Evolutionary conservation across 2,329 filamentous ascomycete genomes (phyloP).

Genomic region (Aureobasidium subglaciale): DNA sequence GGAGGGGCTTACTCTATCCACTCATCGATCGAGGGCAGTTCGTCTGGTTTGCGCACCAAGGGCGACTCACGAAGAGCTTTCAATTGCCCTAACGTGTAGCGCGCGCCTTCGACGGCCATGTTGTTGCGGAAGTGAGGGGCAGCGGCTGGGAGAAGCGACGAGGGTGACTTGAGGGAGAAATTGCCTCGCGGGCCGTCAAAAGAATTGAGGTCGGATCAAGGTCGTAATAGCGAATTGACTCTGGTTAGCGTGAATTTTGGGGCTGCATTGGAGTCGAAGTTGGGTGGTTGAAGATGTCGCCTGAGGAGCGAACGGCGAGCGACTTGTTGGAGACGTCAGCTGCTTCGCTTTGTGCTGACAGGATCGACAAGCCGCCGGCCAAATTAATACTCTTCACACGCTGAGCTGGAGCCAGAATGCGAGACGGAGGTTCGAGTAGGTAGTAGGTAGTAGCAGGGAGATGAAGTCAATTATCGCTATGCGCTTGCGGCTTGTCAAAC

Average conservation of each 20-base stretch:
- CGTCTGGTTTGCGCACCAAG: constrained; percentile 70
- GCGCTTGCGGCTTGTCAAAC: constrained; percentile 1
- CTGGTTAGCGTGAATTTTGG: not conserved
- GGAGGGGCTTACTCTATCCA: constrained; percentile 75
- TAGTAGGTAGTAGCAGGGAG: not conserved
- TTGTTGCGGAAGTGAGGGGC: constrained; percentile 4
- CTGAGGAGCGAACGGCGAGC: not conserved
- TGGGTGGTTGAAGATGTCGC: constrained; percentile 2
- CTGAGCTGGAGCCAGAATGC: not conserved
- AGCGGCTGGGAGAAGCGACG: not conserved
- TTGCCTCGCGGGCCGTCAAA: not conserved
- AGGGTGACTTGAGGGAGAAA: not conserved
- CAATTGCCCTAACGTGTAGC: constrained; percentile 72
- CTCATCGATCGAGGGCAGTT: constrained; percentile 76
- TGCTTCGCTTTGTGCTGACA: not conserved
- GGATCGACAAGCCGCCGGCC: not conserved
- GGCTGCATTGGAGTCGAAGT: not conserved
- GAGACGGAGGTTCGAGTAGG: not conserved
- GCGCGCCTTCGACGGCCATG: constrained; percentile 32
- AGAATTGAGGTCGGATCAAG: not conserved
- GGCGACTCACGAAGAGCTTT: constrained; percentile 72
- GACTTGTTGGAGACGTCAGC: not conserved
- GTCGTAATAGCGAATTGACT: not conserved
- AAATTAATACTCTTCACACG: not conserved
- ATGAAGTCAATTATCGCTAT: not conserved